A percentile compares a stretch with the other conserved stretches of the same genome.
These are phyloP conservation scores for Fomitopsis palustris DNA, from an alignment of 1,284 basidiomycete genomes.

Conservation along the genomic window DNA sequence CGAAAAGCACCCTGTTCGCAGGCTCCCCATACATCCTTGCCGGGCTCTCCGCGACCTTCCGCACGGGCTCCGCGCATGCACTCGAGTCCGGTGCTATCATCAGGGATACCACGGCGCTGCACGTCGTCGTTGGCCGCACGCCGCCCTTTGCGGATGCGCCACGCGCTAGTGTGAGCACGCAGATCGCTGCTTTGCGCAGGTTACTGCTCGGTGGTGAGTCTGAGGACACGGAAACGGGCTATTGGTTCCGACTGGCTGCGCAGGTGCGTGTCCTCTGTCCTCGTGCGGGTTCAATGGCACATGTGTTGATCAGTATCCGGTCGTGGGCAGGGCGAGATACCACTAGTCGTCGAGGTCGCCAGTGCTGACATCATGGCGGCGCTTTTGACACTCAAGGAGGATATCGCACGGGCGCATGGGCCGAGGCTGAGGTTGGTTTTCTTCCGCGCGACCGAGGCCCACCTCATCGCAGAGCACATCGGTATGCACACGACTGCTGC, in stretches of 20 bases:
- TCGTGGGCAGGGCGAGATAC: slow-evolving; percentile 29
- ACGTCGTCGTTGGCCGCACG: slow-evolving; percentile 55
- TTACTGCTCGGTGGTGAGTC: slow-evolving; percentile 47
- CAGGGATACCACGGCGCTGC: slow-evolving; percentile 66
- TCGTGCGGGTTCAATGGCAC: not conserved
- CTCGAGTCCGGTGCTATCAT: slow-evolving; percentile 67
- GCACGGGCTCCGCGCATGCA: slow-evolving; percentile 55
- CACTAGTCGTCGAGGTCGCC: slow-evolving; percentile 46
- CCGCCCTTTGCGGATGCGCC: slow-evolving; percentile 29
- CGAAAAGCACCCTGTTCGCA: slow-evolving; percentile 50
- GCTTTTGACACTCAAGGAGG: slow-evolving; percentile 70
- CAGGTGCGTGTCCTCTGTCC: slow-evolving; percentile 36
- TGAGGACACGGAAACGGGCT: slow-evolving; percentile 30
- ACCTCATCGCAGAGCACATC: slow-evolving; percentile 73
- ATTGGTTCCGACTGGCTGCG: slow-evolving; percentile 56
- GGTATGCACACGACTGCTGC: slow-evolving; percentile 11
- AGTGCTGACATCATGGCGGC: slow-evolving; percentile 60
- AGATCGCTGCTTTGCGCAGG: slow-evolving; percentile 49
- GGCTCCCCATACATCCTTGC: slow-evolving; percentile 56
- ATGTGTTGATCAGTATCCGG: not conserved
- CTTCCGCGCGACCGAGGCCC: slow-evolving; percentile 71
- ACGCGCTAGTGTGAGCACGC: slow-evolving; percentile 43
- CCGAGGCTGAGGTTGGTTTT: slow-evolving; percentile 62
- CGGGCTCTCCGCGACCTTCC: slow-evolving; percentile 50
- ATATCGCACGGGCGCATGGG: slow-evolving; percentile 60